Conservation (phyloP, 169 alveolate species). For the Eimeria praecox region DNA sequence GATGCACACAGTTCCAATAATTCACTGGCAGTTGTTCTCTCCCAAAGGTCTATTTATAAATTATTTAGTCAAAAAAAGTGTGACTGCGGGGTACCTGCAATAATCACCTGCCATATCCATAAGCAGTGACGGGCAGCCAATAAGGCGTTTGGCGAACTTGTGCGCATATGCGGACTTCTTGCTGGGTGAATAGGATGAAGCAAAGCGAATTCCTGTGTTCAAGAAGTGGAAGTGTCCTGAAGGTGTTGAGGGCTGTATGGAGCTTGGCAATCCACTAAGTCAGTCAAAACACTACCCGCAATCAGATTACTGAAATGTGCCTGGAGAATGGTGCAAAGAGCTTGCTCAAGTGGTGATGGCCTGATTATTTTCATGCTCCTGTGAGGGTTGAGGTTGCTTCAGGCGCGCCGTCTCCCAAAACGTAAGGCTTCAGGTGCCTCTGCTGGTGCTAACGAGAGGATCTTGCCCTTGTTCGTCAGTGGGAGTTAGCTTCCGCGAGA, state of each 20-base stretch:
- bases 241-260: conserved; percentile 65
- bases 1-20: neutral
- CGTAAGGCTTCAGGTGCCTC: neutral
- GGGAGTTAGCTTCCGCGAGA: neutral
- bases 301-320: neutral
- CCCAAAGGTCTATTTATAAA: too few relatives aligned
- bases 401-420: conserved; percentile 72
- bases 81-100: too few relatives aligned
- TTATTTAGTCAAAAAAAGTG: too few relatives aligned
- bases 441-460: neutral
- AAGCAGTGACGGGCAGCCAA: neutral
- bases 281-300: neutral
- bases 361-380: neutral
- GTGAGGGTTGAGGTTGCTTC: conserved; percentile 38
- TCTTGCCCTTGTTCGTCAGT: neutral
- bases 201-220: conserved; percentile 73
- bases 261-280: conserved; percentile 79
- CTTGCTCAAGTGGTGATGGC: neutral
- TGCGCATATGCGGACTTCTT: neutral
- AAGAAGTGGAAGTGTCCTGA: conserved; percentile 75
- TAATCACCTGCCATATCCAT: neutral
- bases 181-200: conserved; percentile 64
- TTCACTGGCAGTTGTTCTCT: neutral
- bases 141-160: neutral
- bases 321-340: neutral